These are phyloP conservation scores for Trichosanthes truncata DNA, from an alignment of 306 rosid species.

Conservation along the genomic window DNA sequence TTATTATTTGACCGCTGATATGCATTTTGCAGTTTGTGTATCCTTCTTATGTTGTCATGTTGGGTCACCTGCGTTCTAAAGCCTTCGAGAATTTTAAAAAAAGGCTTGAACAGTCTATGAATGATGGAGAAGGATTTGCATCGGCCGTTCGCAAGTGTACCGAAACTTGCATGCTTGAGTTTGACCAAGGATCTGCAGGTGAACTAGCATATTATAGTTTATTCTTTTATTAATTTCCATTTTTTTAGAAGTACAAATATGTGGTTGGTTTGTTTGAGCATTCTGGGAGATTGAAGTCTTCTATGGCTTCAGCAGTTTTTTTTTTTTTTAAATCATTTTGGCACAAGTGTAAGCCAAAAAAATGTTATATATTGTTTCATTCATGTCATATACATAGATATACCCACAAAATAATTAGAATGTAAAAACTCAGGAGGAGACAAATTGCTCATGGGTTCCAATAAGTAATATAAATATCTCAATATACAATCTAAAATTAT, in stretches of 20 bases:
- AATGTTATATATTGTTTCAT: neutral
- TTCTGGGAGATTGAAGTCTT: neutral
- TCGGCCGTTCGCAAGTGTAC: conserved; percentile 34
- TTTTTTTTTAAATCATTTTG: neutral
- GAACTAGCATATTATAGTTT: neutral
- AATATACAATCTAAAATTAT: neutral
- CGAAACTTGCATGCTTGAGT: conserved; percentile 35
- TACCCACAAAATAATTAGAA: neutral
- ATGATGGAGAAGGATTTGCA: conserved; percentile 69
- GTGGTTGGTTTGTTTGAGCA: neutral
- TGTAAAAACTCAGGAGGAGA: neutral
- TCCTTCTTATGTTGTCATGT: conserved; percentile 34
- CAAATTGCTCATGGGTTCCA: neutral
- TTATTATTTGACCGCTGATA: no score
- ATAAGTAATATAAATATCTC: neutral
- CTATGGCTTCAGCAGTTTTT: neutral
- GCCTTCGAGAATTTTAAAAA: conserved; percentile 50
- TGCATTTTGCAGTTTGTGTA: conserved; percentile 52
- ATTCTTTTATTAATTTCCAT: neutral
- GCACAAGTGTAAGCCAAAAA: neutral
- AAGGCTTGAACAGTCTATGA: conserved; percentile 51
- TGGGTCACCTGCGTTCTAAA: conserved; percentile 60
- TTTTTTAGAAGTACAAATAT: neutral
- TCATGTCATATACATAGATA: neutral
- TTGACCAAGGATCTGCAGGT: conserved; percentile 75